These are phyloP conservation scores for Antrodiella citrinella DNA, from an alignment of 768 basidiomycete species.

Conservation along the genomic window DNA sequence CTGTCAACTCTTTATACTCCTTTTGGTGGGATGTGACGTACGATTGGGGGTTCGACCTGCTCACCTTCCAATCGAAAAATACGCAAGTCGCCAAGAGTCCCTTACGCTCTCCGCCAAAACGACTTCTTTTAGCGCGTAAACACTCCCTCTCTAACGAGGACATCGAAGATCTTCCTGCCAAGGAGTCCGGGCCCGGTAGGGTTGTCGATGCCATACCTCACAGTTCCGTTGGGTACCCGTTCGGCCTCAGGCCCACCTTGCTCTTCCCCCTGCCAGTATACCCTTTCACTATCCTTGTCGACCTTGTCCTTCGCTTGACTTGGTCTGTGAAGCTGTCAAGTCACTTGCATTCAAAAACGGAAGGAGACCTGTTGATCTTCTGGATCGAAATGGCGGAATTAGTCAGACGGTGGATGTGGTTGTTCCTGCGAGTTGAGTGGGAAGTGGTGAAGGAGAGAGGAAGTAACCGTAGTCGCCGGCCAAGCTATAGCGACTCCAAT, in stretches of 20 bases:
- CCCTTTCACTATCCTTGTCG: slow-evolving; percentile 72
- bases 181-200: not conserved
- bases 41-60: slow-evolving; percentile 89
- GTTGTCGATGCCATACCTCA: not conserved
- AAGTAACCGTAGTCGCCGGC: not conserved
- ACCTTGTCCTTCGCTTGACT: slow-evolving; percentile 83
- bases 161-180: slow-evolving; percentile 3
- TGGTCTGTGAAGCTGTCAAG: slow-evolving; percentile 90
- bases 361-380: slow-evolving; percentile 80
- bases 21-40: slow-evolving; percentile 99
- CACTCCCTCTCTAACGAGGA: slow-evolving; percentile 26
- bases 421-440: slow-evolving; percentile 96
- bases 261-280: slow-evolving; percentile 80
- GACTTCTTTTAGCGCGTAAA: slow-evolving; percentile 37
- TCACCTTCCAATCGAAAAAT: slow-evolving; percentile 27
- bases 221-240: slow-evolving; percentile 27
- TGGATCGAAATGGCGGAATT: slow-evolving; percentile 88
- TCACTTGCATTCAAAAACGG: slow-evolving; percentile 73
- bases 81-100: not conserved
- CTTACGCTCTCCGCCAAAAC: slow-evolving; percentile 28
- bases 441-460: slow-evolving; percentile 60
- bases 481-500: not conserved
- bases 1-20: slow-evolving; percentile 86
- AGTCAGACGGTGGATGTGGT: slow-evolving; percentile 94
- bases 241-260: slow-evolving; percentile 67